These are phyloP conservation scores for Stephania yunnanensis DNA, from an alignment of 164 flowering plant species.

Conservation along the genomic window DNA sequence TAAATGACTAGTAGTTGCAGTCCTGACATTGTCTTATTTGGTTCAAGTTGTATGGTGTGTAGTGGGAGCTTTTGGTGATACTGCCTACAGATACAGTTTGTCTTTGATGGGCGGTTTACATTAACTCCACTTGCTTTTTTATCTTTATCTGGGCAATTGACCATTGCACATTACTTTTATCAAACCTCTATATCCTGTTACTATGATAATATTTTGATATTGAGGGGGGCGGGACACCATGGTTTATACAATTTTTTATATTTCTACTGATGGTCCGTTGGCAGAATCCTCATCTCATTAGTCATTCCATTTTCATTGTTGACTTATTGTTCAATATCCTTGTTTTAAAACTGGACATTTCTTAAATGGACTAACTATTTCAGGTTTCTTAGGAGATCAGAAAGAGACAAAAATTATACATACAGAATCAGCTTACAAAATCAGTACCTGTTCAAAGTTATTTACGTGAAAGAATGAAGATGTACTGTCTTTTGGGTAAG, in stretches of 20 bases:
- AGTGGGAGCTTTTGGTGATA: neutral
- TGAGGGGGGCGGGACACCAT: neutral
- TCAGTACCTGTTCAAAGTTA: no score
- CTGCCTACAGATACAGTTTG: neutral
- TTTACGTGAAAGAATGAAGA: no score
- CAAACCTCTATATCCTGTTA: neutral
- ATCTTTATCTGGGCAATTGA: neutral
- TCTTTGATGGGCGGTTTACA: neutral
- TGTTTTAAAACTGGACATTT: neutral
- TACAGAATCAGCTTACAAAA: neutral
- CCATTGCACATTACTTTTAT: neutral
- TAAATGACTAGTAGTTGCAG: slow-evolving; percentile 2
- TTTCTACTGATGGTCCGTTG: neutral
- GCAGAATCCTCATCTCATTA: neutral
- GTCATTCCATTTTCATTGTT: neutral
- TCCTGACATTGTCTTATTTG: slow-evolving; percentile 1
- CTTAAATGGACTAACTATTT: no score
- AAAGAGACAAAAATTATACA: no score
- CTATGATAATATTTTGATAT: neutral
- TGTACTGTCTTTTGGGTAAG: no score
- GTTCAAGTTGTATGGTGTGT: neutral
- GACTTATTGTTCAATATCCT: neutral
- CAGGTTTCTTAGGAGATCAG: no score
- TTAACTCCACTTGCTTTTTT: neutral
- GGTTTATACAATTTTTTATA: neutral